A percentile compares a stretch with the other conserved stretches of the same genome.
Evolutionary conservation across 768 basidiomycete species (phyloP).

Genomic region (Amanita rimosa): DNA sequence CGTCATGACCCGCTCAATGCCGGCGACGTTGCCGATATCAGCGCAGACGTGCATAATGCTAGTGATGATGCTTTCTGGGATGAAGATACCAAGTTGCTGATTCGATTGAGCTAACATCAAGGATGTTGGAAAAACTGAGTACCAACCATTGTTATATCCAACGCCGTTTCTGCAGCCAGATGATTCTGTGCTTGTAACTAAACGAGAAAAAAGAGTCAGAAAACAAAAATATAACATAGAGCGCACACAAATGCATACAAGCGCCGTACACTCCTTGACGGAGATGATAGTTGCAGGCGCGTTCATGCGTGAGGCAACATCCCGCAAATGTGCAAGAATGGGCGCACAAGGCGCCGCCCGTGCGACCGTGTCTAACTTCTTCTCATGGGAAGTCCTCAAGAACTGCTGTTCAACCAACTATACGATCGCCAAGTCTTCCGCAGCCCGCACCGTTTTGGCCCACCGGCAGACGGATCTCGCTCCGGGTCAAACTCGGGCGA

Average conservation of each 20-base stretch:
- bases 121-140: not conserved
- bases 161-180: constrained; percentile 33
- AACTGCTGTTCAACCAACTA: constrained; percentile 24
- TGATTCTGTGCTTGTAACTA: constrained; percentile 40
- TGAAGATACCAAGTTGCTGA: constrained; percentile 24
- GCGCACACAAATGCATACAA: constrained; percentile 42
- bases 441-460: constrained; percentile 12
- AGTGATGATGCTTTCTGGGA: constrained; percentile 34
- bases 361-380: not conserved
- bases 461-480: constrained; percentile 9
- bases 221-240: not conserved
- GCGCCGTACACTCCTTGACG: constrained; percentile 38
- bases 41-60: constrained; percentile 40
- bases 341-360: constrained; percentile 18
- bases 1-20: too few relatives aligned
- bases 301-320: constrained; percentile 23
- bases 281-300: constrained; percentile 33
- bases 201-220: constrained; percentile 2
- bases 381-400: constrained; percentile 7
- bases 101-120: not conserved
- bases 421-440: constrained; percentile 24
- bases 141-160: constrained; percentile 46
- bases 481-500: constrained; percentile 9
- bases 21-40: constrained; percentile 28
- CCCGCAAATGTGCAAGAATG: constrained; percentile 23